Percentiles rank a stretch among this genome's conserved stretches.
Evolutionary conservation across 129 eudicot genomes (phyloP).

Genomic region (Silybum marianum): DNA sequence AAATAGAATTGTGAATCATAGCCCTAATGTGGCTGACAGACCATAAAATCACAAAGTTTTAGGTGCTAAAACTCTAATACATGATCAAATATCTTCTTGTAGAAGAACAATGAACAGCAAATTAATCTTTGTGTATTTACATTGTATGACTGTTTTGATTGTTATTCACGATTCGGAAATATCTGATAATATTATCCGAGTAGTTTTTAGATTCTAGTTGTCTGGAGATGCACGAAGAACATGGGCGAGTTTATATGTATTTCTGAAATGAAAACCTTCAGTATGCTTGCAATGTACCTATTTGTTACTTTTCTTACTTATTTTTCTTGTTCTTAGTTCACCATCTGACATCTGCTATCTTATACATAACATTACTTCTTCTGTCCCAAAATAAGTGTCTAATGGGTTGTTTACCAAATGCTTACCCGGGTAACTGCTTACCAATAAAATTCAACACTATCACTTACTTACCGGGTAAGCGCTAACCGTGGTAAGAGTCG

Average conservation of each 20-base stretch:
- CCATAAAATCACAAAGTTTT: not conserved
- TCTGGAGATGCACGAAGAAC: not conserved
- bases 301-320: not conserved
- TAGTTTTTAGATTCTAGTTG: not conserved
- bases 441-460: no score
- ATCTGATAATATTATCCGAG: not conserved
- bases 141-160: not conserved
- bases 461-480: no score
- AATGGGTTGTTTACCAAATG: no score
- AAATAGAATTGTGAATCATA: not conserved
- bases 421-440: no score
- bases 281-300: not conserved
- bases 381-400: no score
- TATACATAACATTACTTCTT: no score
- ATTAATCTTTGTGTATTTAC: not conserved
- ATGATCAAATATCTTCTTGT: not conserved
- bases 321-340: not conserved
- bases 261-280: not conserved
- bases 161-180: not conserved
- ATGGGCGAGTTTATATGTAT: not conserved
- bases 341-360: no score
- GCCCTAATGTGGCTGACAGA: no score
- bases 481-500: no score
- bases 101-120: not conserved
- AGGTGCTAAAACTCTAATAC: not conserved